These are phyloP conservation scores for Zoysia japonica DNA, from an alignment of 176 grass and related monocot species.

Conservation along the genomic window DNA sequence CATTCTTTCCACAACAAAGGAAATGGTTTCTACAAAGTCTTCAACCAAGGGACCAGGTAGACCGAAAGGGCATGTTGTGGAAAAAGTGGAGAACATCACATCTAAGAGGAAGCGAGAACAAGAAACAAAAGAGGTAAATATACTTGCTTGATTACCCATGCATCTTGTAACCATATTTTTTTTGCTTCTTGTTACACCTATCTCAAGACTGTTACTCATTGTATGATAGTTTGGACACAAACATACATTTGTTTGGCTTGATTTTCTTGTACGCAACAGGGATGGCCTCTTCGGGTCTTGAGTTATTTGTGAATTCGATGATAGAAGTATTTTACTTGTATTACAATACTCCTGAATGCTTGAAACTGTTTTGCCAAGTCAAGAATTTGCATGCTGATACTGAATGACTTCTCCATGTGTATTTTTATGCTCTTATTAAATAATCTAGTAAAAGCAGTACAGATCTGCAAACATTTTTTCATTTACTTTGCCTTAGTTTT, in stretches of 20 bases:
- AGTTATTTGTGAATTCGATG: conserved; percentile 4
- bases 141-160: conserved; percentile 14
- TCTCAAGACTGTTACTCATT: not conserved
- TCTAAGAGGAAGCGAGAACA: conserved; percentile 65
- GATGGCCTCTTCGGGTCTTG: not conserved
- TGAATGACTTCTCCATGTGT: not conserved
- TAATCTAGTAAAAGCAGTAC: not conserved
- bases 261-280: not conserved
- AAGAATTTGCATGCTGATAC: conserved; percentile 8
- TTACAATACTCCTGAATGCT: not conserved
- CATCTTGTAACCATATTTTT: not conserved
- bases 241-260: not conserved
- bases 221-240: not conserved
- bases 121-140: conserved; percentile 57
- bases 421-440: not conserved
- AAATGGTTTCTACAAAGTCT: conserved; percentile 58
- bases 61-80: conserved; percentile 47
- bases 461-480: not conserved
- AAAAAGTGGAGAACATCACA: conserved; percentile 49
- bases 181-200: not conserved
- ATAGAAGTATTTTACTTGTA: not conserved
- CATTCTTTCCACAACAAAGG: conserved; percentile 52
- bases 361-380: not conserved
- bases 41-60: conserved; percentile 45
- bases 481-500: not conserved